Evolutionary conservation across 352 stramenopile genomes (phyloP).

Genomic region (Pythium grandisporangium): DNA sequence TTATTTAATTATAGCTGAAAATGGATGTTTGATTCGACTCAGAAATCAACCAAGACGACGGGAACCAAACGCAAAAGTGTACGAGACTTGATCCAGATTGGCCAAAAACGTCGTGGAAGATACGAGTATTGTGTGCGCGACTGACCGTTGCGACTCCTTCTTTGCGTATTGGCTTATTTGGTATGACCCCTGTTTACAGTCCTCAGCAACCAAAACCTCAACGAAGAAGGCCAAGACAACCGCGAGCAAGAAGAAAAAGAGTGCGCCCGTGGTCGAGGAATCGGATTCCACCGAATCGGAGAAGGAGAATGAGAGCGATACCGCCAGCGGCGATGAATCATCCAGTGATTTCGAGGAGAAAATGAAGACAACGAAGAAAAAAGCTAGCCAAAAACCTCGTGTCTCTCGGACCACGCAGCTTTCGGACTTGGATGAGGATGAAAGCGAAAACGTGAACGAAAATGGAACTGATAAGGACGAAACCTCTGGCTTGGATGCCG

Average conservation of each 20-base stretch:
- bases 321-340: conserved; percentile 25
- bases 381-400: conserved; percentile 7
- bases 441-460: conserved; percentile 9
- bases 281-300: conserved; percentile 41
- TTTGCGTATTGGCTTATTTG: background rate
- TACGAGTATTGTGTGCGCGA: no score
- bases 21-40: no score
- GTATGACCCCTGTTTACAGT: background rate
- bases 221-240: conserved; percentile 21
- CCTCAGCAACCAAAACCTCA: conserved; percentile 9
- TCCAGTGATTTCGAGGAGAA: conserved; percentile 60
- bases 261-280: conserved; percentile 18
- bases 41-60: background rate
- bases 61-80: conserved; percentile 17
- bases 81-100: background rate
- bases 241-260: conserved; percentile 3
- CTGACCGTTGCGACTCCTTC: no score
- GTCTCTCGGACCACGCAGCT: conserved; percentile 10
- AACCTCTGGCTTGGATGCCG: conserved; percentile 18
- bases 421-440: conserved; percentile 11
- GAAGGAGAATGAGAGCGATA: conserved; percentile 28
- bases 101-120: no score
- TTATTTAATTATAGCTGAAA: no score
- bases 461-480: conserved; percentile 1
- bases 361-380: conserved; percentile 19